Evolutionary conservation across 345 rosid species (phyloP), one percentile per base, ranked within the genome.

Genomic region (Euphorbia lathyris): DNA sequence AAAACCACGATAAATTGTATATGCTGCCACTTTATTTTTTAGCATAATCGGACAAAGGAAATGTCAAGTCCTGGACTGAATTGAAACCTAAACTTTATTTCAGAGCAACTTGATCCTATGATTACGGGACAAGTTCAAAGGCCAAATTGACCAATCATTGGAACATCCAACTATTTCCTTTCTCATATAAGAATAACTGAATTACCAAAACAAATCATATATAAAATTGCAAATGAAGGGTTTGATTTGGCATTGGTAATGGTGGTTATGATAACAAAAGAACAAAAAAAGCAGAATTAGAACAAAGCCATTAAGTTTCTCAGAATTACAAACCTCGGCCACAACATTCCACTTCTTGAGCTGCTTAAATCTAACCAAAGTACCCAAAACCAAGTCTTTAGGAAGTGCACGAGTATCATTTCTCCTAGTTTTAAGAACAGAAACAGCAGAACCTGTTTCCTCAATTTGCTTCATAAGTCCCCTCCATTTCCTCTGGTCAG

Each of bases 311-410:
- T 40, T 40, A 7, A 40, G 55, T 5, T 58, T 19, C n/a, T 27
- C 34, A 32, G 2, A 27, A 68, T 13, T 20, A 27, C 73, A 79
- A 86, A 95, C 97, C 97, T 95, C 97, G 72, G 85, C 70, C 56
- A 95, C 93, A 70, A 86, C 78, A 77, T 87, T 80, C 97, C 97
- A 92, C 72, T 88, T 91, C 83, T 80, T 95, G 3, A 88, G 84
- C 85, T 95, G 97, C 88, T 95, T 91, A 66, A 90, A 90, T 70
- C 99, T 84, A 79, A 88, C 88, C 84, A 92, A 82, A 38, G 93
- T 90, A 61, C 97, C 99, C 78, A 95, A 72, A 83, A 91, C 84
- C 69, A 87, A 74, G 74, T 87, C 90, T 69, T 76, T 83, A 1
- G 96, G 88, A 71, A 92, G 89, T 67, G 76, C 81, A 66, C 82